Conservation (phyloP, 148 eudicot species). For the Heliamphora exappendiculata region DNA sequence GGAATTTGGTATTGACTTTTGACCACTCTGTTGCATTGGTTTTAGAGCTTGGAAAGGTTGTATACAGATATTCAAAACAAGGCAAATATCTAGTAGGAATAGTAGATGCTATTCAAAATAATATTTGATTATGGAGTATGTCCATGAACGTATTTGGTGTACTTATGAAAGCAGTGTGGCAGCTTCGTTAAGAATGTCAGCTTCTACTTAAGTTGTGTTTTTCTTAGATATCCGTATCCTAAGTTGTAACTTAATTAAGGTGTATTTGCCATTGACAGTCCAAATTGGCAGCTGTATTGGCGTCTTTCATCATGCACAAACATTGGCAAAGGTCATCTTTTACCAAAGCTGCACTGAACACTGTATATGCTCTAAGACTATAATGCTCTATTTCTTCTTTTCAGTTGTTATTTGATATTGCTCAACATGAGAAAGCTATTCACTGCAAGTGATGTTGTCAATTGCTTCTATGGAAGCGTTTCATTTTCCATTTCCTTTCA, state of each 20-base stretch:
- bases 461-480: neutral
- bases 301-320: slow-evolving; percentile 88
- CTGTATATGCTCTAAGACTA: slow-evolving; percentile 34
- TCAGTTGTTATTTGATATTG: neutral
- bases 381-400: neutral
- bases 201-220: too few relatives aligned
- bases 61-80: too few relatives aligned
- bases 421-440: neutral
- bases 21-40: neutral
- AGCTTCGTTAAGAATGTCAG: too few relatives aligned
- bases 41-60: neutral
- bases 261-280: slow-evolving; percentile 37
- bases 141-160: too few relatives aligned
- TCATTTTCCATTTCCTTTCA: neutral
- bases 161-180: too few relatives aligned
- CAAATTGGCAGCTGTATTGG: slow-evolving; percentile 74
- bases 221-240: neutral
- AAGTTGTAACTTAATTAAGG: neutral
- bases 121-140: too few relatives aligned
- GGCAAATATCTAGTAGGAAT: too few relatives aligned
- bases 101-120: too few relatives aligned
- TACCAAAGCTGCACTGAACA: slow-evolving; percentile 69
- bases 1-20: too few relatives aligned
- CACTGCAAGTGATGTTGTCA: neutral
- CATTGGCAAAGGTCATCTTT: slow-evolving; percentile 71